phyloP scores from a whole-genome alignment of 2,329 filamentous ascomycete genomes.

The Phaeosphaeriaceae sp. region DNA sequence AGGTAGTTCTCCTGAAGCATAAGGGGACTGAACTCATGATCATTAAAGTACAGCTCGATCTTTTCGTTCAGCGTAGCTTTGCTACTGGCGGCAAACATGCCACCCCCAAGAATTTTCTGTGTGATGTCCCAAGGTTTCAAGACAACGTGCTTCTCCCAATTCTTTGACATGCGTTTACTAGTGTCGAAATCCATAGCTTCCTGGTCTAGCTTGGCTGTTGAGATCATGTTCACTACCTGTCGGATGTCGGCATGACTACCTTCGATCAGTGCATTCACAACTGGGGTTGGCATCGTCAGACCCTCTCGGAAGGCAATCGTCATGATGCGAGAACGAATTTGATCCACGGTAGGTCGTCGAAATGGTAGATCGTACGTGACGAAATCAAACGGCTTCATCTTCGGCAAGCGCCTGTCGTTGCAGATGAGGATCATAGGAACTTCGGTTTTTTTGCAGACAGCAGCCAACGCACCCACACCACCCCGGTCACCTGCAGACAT shows the following conservation, averaged over 20 bases:
- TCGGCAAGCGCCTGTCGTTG: conserved; percentile 89
- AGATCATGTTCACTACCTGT: conserved; percentile 98
- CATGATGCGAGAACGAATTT: conserved; percentile 89
- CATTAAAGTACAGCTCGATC: conserved; percentile 98
- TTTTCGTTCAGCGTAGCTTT: conserved; percentile 94
- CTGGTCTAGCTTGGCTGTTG: conserved; percentile 89
- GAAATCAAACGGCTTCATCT: conserved; percentile 98
- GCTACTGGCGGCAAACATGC: conserved; percentile 82
- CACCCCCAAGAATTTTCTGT: conserved; percentile 85
- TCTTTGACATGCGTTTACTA: conserved; percentile 92
- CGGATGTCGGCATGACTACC: conserved; percentile 95
- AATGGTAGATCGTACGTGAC: conserved; percentile 86
- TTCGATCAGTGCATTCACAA: conserved; percentile 93
- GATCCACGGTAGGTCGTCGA: conserved; percentile 85
- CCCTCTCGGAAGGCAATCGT: conserved; percentile 94
- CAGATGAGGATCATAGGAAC: conserved; percentile 97
- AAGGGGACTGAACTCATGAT: conserved; percentile 94
- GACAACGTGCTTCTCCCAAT: conserved; percentile 97
- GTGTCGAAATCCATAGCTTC: conserved; percentile 80
- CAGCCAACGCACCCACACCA: conserved; percentile 90
- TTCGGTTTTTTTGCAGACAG: conserved; percentile 93
- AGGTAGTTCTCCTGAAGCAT: conserved; percentile 99
- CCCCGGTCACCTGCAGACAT: conserved; percentile 98
- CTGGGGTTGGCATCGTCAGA: conserved; percentile 79
- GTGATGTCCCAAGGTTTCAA: conserved; percentile 99